Percentiles rank a stretch among this genome's conserved stretches.
These are phyloP conservation scores for Leishmania lainsoni DNA, from an alignment of 208 protist species.

Conservation along the genomic window DNA sequence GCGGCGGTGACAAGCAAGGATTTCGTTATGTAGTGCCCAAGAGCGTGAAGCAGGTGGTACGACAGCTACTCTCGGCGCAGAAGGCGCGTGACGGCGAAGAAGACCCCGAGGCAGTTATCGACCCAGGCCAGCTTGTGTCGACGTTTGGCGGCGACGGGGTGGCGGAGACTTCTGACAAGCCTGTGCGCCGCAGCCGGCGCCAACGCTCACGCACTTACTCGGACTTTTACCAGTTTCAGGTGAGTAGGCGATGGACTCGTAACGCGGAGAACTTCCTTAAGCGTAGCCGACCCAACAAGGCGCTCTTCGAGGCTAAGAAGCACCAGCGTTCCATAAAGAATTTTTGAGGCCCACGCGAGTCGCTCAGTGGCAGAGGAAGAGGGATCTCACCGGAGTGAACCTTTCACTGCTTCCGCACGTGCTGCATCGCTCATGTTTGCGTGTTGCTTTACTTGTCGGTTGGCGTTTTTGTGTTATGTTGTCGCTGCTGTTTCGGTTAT, in stretches of 20 bases:
- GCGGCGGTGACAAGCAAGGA: constrained; percentile 87
- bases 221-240: constrained; percentile 92
- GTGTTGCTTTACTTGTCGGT: neutral
- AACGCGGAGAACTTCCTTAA: constrained; percentile 89
- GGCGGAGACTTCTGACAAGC: constrained; percentile 54
- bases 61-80: constrained; percentile 56
- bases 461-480: too few relatives aligned
- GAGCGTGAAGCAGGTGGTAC: constrained; percentile 72
- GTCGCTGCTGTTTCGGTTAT: constrained; percentile 4
- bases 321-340: constrained; percentile 87
- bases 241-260: constrained; percentile 82
- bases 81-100: constrained; percentile 30
- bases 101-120: constrained; percentile 33
- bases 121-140: constrained; percentile 54
- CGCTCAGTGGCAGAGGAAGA: neutral
- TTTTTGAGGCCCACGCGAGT: constrained; percentile 37
- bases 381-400: too few relatives aligned
- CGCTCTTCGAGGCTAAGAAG: constrained; percentile 84
- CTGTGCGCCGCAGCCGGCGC: constrained; percentile 56
- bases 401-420: neutral
- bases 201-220: constrained; percentile 52
- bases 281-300: constrained; percentile 70
- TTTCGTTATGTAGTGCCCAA: constrained; percentile 87
- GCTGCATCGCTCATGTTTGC: neutral
- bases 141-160: constrained; percentile 74